Evolutionary conservation across 176 grass and related monocot genomes (phyloP).

Genomic region (Metroxylon sagu): DNA sequence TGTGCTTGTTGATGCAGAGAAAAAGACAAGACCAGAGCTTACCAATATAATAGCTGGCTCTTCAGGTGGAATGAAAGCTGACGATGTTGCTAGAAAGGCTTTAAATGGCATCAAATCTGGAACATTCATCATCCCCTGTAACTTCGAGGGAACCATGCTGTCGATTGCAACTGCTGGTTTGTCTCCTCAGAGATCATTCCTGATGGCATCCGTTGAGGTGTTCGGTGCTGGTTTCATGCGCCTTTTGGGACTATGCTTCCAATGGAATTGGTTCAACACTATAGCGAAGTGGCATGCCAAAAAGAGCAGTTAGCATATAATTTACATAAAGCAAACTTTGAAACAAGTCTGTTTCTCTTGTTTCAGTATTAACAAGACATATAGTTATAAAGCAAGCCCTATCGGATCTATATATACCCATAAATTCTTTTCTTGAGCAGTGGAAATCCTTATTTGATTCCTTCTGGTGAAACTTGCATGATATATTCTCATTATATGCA

Average conservation of each 20-base stretch:
- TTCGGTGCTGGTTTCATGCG: conserved; percentile 66
- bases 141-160: conserved; percentile 75
- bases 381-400: too few species aligned
- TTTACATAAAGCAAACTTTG: too few species aligned
- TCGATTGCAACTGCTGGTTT: conserved; percentile 82
- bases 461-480: too few species aligned
- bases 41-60: conserved; percentile 69
- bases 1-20: conserved; percentile 43
- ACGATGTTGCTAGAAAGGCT: conserved; percentile 79
- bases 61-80: conserved; percentile 64
- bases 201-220: conserved; percentile 55
- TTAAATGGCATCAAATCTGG: conserved; percentile 67
- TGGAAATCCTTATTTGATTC: too few species aligned
- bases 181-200: conserved; percentile 64
- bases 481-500: too few species aligned
- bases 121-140: conserved; percentile 69
- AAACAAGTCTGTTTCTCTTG: too few species aligned
- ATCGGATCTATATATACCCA: too few species aligned
- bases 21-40: conserved; percentile 62
- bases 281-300: conserved; percentile 64
- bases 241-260: conserved; percentile 49
- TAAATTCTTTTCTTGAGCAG: too few species aligned
- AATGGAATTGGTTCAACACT: conserved; percentile 80
- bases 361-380: too few species aligned
- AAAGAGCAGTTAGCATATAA: conserved; percentile 21